Base-by-base conservation (phyloP, 2,329 filamentous ascomycete genomes). In the Penicillium sp. region DNA sequence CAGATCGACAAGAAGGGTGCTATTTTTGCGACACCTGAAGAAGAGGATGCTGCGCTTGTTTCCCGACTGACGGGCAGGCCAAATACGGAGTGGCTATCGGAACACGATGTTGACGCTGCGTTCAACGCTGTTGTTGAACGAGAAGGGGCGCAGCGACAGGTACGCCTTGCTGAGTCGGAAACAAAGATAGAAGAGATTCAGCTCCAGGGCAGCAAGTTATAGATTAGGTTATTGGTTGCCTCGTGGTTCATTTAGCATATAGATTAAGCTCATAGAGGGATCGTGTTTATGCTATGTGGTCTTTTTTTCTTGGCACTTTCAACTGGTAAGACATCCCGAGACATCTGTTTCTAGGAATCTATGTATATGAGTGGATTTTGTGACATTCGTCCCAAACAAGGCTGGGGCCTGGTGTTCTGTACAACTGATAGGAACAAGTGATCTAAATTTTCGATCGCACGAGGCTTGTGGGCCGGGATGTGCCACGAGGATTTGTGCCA, bases 21-120 rank as follows among this genome's bases (percentile, higher is more conserved):
- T 31, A 21, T 6, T 17, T 39, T 33, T 31, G 44, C 21, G 13
- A 49, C 49, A 5, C 2, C 10, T 3, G 73, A 58, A 38, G 57
- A 77, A 60, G 76, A 73, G 6, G 77, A 81, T 27, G 71, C 73
- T 45, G 67, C 73, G 47, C 61, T 81, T 39, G 61, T 73, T 44
- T 39, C 61, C 0, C 68, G 75, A 52, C 73, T 80, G 61, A 67
- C 59, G 25, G 71, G 61, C 21, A 67, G 78, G 5, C 67, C 69
- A 2, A 72, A 79, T 54, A 73, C 74, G 6, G 70, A 64, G 17
- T 81, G 79, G 79, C 70, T 82, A 31, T 76, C 77, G 21, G 78
- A 81, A 60, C 78, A 82, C 64, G 77, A 81, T 64, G 78, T 81
- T 9, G 70, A 76, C 51, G 61, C 62, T 10, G 70, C 75, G 12